Conservation (phyloP, 2,329 filamentous ascomycete genomes). For the Endoconidiophora polonica region DNA sequence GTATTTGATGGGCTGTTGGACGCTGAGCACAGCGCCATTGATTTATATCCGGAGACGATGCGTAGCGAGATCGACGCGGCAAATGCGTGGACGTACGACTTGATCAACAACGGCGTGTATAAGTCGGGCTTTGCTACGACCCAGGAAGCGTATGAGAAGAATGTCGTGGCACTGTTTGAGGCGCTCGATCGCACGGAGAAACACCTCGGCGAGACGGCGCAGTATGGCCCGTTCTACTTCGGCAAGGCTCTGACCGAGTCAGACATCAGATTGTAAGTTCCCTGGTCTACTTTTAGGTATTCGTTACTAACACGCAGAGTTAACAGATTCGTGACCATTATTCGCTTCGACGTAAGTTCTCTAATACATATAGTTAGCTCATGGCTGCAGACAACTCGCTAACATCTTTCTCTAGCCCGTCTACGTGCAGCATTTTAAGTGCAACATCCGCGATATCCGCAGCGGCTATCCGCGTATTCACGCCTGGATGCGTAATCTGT, state of each 20-base stretch:
- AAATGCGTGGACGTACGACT: constrained; percentile 66
- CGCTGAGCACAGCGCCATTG: constrained; percentile 39
- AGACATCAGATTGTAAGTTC: constrained; percentile 51
- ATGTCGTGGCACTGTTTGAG: constrained; percentile 54
- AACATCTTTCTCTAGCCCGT: constrained; percentile 28
- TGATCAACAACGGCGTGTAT: constrained; percentile 57
- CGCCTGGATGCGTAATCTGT: constrained; percentile 64
- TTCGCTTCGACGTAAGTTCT: constrained; percentile 47
- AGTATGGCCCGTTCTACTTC: constrained; percentile 52
- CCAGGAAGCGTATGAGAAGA: constrained; percentile 64
- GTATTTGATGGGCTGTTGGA: constrained; percentile 56
- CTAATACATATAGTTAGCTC: no score
- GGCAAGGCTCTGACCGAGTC: constrained; percentile 63
- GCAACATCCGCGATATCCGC: constrained; percentile 71
- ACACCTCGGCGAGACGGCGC: constrained; percentile 36
- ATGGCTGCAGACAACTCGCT: neutral
- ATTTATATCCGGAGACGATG: constrained; percentile 52
- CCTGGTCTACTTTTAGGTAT: neutral
- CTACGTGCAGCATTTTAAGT: constrained; percentile 80
- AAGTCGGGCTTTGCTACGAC: constrained; percentile 72
- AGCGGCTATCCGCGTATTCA: constrained; percentile 70
- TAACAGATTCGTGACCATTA: constrained; percentile 45
- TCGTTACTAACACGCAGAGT: constrained; percentile 1
- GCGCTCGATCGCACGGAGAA: constrained; percentile 61
- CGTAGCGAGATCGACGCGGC: constrained; percentile 53